phyloP scores from a whole-genome alignment of 2,329 filamentous ascomycete species.

The Hirsutella rhossiliensis region DNA sequence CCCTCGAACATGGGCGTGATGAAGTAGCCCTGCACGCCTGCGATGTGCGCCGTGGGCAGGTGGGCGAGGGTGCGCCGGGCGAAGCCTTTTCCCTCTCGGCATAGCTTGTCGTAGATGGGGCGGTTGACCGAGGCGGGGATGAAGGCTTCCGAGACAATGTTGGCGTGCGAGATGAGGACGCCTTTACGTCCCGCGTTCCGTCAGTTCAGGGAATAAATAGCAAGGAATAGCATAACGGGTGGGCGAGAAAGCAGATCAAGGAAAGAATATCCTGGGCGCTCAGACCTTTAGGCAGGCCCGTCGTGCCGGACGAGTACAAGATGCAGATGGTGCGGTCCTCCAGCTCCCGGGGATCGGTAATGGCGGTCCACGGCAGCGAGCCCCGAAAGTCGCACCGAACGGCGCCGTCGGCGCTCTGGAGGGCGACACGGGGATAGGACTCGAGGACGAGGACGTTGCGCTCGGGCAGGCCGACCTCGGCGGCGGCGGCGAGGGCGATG shows the following conservation, averaged over 20 bases:
- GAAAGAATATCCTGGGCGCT: too few relatives aligned
- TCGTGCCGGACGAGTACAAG: conserved; percentile 36
- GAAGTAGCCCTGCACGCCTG: conserved; percentile 31
- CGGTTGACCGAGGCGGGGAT: conserved; percentile 17
- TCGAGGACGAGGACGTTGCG: conserved; percentile 38
- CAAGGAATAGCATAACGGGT: too few relatives aligned
- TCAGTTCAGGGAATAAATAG: too few relatives aligned
- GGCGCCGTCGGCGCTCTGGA: conserved; percentile 13
- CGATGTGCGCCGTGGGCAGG: conserved; percentile 33
- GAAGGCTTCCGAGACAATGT: conserved; percentile 25
- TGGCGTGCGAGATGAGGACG: conserved; percentile 31
- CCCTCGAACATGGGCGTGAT: conserved; percentile 27
- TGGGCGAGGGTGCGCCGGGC: conserved; percentile 26
- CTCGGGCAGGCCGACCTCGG: conserved; percentile 28
- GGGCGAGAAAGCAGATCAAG: too few relatives aligned
- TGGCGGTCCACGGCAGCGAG: conserved; percentile 36
- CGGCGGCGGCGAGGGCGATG: conserved; percentile 34
- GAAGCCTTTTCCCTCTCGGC: conserved; percentile 11
- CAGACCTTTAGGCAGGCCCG: conserved; percentile 29
- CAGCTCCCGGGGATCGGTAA: conserved; percentile 36
- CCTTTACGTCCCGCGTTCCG: too few relatives aligned
- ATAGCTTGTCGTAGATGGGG: conserved; percentile 15
- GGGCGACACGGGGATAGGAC: conserved; percentile 17
- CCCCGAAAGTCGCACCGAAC: conserved; percentile 16
- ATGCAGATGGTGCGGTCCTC: conserved; percentile 27